phyloP scores from a whole-genome alignment of 1,284 basidiomycete genomes.

The Schizopora paradoxa region DNA sequence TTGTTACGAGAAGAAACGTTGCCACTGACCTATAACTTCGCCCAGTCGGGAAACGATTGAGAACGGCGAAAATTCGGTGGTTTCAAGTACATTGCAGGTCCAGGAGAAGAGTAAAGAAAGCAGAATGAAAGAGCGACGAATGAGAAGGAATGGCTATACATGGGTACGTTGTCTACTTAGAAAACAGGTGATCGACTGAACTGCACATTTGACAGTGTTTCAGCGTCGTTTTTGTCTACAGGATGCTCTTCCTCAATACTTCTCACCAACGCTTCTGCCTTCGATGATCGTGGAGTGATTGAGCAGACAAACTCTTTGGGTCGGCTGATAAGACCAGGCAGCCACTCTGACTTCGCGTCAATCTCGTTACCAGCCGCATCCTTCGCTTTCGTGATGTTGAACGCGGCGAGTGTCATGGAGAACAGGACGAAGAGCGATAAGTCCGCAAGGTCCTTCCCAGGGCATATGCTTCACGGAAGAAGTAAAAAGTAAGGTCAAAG shows the following conservation, averaged over 20 bases:
- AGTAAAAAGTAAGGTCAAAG: not conserved
- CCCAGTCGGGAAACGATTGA: too few relatives aligned
- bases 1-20: too few relatives aligned
- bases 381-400: constrained; percentile 13
- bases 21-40: too few relatives aligned
- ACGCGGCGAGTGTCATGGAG: constrained; percentile 18
- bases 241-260: constrained; percentile 9
- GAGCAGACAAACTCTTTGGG: constrained; percentile 14
- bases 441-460: constrained; percentile 19
- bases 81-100: too few relatives aligned
- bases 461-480: constrained; percentile 12
- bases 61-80: too few relatives aligned
- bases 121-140: too few relatives aligned
- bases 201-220: too few relatives aligned
- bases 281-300: constrained; percentile 13
- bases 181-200: too few relatives aligned
- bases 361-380: constrained; percentile 15
- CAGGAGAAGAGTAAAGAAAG: too few relatives aligned
- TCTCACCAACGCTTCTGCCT: constrained; percentile 12
- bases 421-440: constrained; percentile 17
- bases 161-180: too few relatives aligned
- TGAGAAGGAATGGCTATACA: too few relatives aligned
- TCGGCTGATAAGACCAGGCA: constrained; percentile 14
- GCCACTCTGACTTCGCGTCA: not conserved
- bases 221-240: constrained; percentile 13